Conservation (phyloP, 1,284 basidiomycete species). For the Hemileccinum hortonii region DNA sequence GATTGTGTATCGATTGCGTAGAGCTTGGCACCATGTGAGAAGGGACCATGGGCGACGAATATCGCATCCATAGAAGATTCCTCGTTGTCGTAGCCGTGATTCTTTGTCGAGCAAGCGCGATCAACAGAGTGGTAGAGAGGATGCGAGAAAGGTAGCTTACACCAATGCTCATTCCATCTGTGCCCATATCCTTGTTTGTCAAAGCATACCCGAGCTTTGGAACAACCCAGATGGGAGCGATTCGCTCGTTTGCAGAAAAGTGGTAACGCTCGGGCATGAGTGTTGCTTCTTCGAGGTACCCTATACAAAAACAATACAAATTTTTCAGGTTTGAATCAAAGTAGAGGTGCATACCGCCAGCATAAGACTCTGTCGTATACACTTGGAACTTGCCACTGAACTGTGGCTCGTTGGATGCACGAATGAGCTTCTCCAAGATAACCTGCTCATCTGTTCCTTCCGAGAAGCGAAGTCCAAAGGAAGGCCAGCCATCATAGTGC, state of each 20-base stretch:
- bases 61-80: constrained; percentile 81
- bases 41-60: constrained; percentile 88
- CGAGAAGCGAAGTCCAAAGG: constrained; percentile 78
- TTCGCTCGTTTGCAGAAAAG: constrained; percentile 67
- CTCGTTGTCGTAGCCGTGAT: constrained; percentile 82
- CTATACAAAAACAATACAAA: constrained; percentile 11
- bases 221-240: constrained; percentile 85
- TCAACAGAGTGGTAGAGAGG: background rate
- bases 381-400: constrained; percentile 64
- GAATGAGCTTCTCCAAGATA: constrained; percentile 54
- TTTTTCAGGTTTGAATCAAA: background rate
- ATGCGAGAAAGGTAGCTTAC: constrained; percentile 45
- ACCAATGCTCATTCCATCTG: constrained; percentile 68
- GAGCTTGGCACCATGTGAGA: constrained; percentile 64
- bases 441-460: constrained; percentile 53
- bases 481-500: constrained; percentile 66
- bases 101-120: constrained; percentile 40
- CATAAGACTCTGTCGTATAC: constrained; percentile 63
- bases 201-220: constrained; percentile 76
- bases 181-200: constrained; percentile 61
- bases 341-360: constrained; percentile 20
- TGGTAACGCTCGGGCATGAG: constrained; percentile 81
- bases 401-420: constrained; percentile 39
- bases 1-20: constrained; percentile 30
- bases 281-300: constrained; percentile 15